phyloP scores from a whole-genome alignment of 164 flowering plant species.

The Warburgia ugandensis region DNA sequence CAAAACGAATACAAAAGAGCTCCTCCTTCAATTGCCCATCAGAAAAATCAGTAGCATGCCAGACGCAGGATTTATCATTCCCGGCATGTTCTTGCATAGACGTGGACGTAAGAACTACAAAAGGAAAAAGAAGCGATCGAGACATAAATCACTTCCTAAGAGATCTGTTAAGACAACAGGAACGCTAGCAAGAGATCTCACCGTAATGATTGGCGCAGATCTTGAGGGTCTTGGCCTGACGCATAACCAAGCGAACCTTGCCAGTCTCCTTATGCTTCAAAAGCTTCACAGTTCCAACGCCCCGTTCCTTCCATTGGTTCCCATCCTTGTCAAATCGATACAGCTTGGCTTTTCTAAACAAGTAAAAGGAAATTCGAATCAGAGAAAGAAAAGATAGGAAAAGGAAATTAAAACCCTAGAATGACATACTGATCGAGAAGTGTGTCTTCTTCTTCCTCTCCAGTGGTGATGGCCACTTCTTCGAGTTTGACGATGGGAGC shows the following conservation, averaged over 20 bases:
- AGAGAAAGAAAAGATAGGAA: too few species aligned
- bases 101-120: conserved; percentile 22
- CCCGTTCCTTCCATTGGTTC: conserved; percentile 43
- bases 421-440: conserved; percentile 44
- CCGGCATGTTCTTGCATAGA: conserved; percentile 31
- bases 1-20: conserved; percentile 32
- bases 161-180: background rate
- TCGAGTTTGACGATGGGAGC: conserved; percentile 81
- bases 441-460: conserved; percentile 69
- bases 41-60: conserved; percentile 36
- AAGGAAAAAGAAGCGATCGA: background rate
- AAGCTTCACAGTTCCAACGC: conserved; percentile 35
- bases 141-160: background rate
- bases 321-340: conserved; percentile 35
- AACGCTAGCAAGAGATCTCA: background rate
- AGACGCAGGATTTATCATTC: conserved; percentile 32
- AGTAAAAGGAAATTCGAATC: too few species aligned
- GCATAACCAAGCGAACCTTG: conserved; percentile 32
- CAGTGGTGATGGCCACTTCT: conserved; percentile 75
- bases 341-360: conserved; percentile 30
- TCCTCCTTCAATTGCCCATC: conserved; percentile 39
- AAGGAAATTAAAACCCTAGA: too few species aligned
- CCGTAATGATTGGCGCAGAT: conserved; percentile 39
- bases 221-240: conserved; percentile 33
- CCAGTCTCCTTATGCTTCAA: conserved; percentile 35